These are phyloP conservation scores for Rhynchosporium secalis DNA, from an alignment of 2,329 filamentous ascomycete species.

Conservation along the genomic window DNA sequence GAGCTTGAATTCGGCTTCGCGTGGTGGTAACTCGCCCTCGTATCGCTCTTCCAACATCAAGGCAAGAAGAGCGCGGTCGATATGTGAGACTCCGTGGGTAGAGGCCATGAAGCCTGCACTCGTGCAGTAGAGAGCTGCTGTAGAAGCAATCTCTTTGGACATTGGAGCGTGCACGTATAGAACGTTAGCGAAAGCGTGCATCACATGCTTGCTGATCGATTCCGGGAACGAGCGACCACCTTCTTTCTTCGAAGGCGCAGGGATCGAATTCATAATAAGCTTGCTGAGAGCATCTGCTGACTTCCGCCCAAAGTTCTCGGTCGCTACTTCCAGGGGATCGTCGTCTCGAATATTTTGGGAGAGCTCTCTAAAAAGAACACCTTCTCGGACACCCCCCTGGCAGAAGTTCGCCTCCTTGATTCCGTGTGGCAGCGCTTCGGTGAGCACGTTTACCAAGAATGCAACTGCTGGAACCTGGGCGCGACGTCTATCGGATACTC, in stretches of 20 bases:
- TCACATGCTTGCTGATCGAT: slow-evolving; percentile 47
- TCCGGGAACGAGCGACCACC: slow-evolving; percentile 40
- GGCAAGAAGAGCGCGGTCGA: slow-evolving; percentile 59
- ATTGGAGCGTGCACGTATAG: slow-evolving; percentile 55
- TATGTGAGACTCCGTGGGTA: slow-evolving; percentile 62
- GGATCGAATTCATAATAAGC: slow-evolving; percentile 51
- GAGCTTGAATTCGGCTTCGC: slow-evolving; percentile 55
- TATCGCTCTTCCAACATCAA: slow-evolving; percentile 65
- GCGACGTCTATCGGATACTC: slow-evolving; percentile 64
- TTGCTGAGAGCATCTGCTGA: slow-evolving; percentile 49
- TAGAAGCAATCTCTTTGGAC: slow-evolving; percentile 55
- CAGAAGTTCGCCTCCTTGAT: slow-evolving; percentile 66
- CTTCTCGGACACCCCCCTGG: slow-evolving; percentile 70
- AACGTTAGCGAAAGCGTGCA: slow-evolving; percentile 59
- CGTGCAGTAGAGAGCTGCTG: slow-evolving; percentile 61
- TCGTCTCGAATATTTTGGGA: slow-evolving; percentile 48
- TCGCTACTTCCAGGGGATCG: slow-evolving; percentile 61
- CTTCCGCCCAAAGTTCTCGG: slow-evolving; percentile 50
- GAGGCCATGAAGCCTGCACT: slow-evolving; percentile 62
- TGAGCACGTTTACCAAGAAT: slow-evolving; percentile 63
- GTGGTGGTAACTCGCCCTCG: slow-evolving; percentile 59
- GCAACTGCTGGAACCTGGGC: slow-evolving; percentile 68
- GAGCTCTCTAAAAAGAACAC: slow-evolving; percentile 60
- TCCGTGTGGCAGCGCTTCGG: slow-evolving; percentile 57
- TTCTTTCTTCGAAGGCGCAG: slow-evolving; percentile 34